Base-by-base conservation (phyloP, 495 filamentous ascomycete genomes). In the Friedmanniomyces endolithicus region DNA sequence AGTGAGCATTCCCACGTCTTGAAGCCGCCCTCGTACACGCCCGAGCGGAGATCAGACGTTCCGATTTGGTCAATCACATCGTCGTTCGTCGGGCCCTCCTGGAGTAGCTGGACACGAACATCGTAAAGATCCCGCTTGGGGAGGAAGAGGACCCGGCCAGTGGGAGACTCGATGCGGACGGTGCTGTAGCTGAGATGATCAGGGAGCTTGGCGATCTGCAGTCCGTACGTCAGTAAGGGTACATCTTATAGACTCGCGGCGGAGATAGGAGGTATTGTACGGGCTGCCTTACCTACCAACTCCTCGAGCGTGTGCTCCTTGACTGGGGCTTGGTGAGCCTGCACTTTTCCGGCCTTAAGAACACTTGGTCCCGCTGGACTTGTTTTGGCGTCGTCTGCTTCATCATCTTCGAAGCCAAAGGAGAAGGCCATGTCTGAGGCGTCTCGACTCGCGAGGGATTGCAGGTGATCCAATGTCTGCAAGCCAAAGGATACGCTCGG, bases 1-100 rank as follows among this genome's bases (percentile, higher is more conserved):
- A 94, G 70, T 11, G 85, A 83, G 71, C 92, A 95, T 70, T 98
- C 92, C 92, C 92, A 98, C 59, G 87, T 95, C 73, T 98, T 97
- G 70, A 96, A 90, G n/a, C 92, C 92, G 35, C 92, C 92, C 67
- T 98, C 92, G 68, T 98, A 98, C 63, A 96, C 82, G 57, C 85
- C 84, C 12, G 87, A 86, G 66, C 82, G 85, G 63, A 98, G 81
- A 65, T 98, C 92, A 55, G 86, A 83, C 63, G 86, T 74, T 31
- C 83, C 87, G 11, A 92, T 74, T 20, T 81, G 81, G 19, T 78
- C 50, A 16, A 64, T 50, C 27, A 52, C 48, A 16, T 59, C 37
- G 27, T 61, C 39, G 29, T 77, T 67, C 12, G 67, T 61, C 6
- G 47, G 4, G 9, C 48, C 46, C 56, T 87, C 86, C 70, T 96